Base-by-base conservation (phyloP, 169 alveolate genomes). In the Ichthyophthirius multifiliis region DNA sequence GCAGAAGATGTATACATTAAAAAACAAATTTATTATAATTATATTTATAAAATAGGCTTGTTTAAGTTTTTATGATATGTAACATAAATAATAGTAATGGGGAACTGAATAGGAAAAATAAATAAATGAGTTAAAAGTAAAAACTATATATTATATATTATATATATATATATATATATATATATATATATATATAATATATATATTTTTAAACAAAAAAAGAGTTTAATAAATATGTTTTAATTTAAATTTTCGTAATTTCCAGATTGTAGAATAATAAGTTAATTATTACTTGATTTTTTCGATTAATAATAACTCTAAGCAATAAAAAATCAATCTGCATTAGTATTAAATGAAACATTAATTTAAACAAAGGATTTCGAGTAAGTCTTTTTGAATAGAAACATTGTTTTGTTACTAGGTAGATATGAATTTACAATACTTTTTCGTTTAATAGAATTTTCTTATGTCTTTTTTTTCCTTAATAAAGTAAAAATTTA, bases 381-480 rank as follows among this genome's bases (percentile, higher is more conserved):
- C 7, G 71, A 55, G 12, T 15, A 15, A 4, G 71, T 55, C 13
- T 55, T 55, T 55, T 16, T 39, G 7, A 39, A 55, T 27, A 39
- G 31, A 27, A 55, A 23, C 4, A 55, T 55, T 0, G 71, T 55
- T 20, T 16, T 27, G 4, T 55, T 55, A 27, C 39, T 55, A 20
- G 71, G 71, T 13, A 55, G 71, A 55, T 55, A 55, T 55, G 71
- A 55, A n/a, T 55, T 27, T 27, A 27, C 34, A 27, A 55, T 55
- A 10, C 71, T 55, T 9, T 55, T 39, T 10, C 23, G 18, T 13
- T 55, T 55, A 13, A 4, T 55, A 4, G 71, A 20, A 27, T 55
- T 55, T 23, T 27, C 31, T 55, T 20, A 15, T n/a, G 31, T n/a
- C 18, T 27, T 27, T 27, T 55, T 55, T 18, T 10, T 15, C 13